phyloP scores from a whole-genome alignment of 768 basidiomycete species.

The Auricularia heimuer region DNA sequence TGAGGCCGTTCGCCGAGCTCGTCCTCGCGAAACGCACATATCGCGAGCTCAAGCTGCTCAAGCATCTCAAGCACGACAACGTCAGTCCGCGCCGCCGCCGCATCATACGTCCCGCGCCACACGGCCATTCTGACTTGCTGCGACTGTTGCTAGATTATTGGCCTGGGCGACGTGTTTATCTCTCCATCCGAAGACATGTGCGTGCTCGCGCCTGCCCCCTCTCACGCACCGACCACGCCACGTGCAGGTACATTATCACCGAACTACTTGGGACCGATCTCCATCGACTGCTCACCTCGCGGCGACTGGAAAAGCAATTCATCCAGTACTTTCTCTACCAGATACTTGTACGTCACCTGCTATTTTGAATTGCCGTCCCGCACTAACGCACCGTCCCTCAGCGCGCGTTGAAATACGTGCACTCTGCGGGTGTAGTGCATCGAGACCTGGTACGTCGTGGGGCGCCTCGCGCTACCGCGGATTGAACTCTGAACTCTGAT shows the following conservation, averaged over 20 bases:
- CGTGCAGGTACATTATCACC: constrained; percentile 41
- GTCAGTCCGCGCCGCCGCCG: constrained; percentile 14
- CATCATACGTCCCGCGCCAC: not conserved
- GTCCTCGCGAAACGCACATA: constrained; percentile 36
- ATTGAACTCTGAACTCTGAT: not conserved
- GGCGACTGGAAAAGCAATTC: constrained; percentile 98
- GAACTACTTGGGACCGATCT: constrained; percentile 88
- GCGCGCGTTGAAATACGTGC: constrained; percentile 85
- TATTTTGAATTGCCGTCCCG: not conserved
- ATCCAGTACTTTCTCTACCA: constrained; percentile 98
- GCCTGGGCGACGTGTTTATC: constrained; percentile 33
- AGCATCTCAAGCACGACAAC: constrained; percentile 11
- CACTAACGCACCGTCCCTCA: constrained; percentile 19
- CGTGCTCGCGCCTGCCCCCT: not conserved
- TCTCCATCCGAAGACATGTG: constrained; percentile 26
- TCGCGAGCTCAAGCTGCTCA: constrained; percentile 32
- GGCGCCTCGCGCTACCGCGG: too few species aligned
- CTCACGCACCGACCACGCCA: not conserved
- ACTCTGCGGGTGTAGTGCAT: constrained; percentile 75
- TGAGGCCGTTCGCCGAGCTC: constrained; percentile 34
- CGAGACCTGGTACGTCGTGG: constrained; percentile 36
- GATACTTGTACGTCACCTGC: constrained; percentile 51
- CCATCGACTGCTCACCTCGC: constrained; percentile 89
- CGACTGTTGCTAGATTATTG: constrained; percentile 29
- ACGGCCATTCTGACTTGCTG: not conserved